Evolutionary conservation across 495 filamentous ascomycete species (phyloP).

Genomic region (Neurospora intermedia): DNA sequence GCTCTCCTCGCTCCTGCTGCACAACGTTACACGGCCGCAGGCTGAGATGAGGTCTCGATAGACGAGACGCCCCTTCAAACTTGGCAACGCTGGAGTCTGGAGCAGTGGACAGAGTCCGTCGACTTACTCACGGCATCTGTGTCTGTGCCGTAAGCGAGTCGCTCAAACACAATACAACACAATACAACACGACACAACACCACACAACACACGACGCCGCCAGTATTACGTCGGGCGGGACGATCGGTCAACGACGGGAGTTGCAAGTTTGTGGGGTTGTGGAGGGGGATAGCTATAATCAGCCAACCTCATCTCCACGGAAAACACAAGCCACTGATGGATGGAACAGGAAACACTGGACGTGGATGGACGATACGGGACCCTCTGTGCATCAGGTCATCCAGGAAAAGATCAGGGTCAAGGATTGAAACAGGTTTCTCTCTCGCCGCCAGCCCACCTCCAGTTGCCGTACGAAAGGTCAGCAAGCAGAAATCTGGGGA

Average conservation of each 20-base stretch:
- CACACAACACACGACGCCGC: background rate
- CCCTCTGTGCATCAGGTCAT: background rate
- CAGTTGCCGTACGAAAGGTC: background rate
- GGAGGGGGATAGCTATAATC: background rate
- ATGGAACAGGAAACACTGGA: background rate
- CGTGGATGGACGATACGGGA: background rate
- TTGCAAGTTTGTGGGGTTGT: background rate
- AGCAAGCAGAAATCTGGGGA: background rate
- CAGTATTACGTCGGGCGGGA: background rate
- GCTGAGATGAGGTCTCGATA: background rate
- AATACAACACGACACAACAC: background rate
- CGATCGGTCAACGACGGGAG: background rate
- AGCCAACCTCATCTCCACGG: background rate
- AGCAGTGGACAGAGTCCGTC: background rate
- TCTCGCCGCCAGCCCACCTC: background rate
- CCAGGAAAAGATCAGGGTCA: background rate
- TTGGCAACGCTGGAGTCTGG: background rate
- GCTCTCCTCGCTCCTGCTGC: background rate
- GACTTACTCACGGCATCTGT: background rate
- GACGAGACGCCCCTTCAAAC: background rate
- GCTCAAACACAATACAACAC: background rate
- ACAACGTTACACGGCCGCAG: background rate
- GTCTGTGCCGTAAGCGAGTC: background rate
- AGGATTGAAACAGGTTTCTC: background rate
- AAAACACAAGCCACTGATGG: background rate